Evolutionary conservation across 495 filamentous ascomycete species (phyloP).

Genomic region (Aspergillus sparsus): DNA sequence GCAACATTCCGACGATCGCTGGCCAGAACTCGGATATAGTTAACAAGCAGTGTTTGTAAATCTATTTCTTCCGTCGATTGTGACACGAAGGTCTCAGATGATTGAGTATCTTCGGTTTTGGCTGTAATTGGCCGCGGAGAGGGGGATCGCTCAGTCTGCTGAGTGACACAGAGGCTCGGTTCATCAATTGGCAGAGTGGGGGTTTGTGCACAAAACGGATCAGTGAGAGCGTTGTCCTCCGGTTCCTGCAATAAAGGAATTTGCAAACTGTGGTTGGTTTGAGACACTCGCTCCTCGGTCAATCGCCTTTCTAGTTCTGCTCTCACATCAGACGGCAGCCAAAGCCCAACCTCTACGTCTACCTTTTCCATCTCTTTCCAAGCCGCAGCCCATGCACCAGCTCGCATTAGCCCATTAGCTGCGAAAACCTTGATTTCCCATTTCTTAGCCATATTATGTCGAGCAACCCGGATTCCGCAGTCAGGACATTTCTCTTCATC

Average conservation of each 20-base stretch:
- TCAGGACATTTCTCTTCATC: conserved; percentile 59
- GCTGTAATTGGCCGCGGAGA: neutral
- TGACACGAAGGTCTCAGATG: conserved; percentile 10
- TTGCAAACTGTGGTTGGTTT: conserved; percentile 16
- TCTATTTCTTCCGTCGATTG: conserved; percentile 35
- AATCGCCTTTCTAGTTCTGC: conserved; percentile 47
- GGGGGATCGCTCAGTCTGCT: conserved; percentile 2
- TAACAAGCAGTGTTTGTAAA: conserved; percentile 62
- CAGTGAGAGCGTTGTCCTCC: conserved; percentile 1
- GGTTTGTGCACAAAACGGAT: neutral
- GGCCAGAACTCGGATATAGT: conserved; percentile 67
- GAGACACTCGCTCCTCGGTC: conserved; percentile 26
- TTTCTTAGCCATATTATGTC: conserved; percentile 50
- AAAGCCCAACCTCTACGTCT: conserved; percentile 85
- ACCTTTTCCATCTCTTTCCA: conserved; percentile 98
- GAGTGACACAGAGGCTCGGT: neutral
- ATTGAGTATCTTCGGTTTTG: conserved; percentile 6
- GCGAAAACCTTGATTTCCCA: conserved; percentile 91
- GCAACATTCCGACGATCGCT: conserved; percentile 71
- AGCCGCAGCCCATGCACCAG: conserved; percentile 87
- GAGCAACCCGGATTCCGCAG: conserved; percentile 57
- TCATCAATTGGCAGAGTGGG: conserved; percentile 1
- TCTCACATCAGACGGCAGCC: conserved; percentile 57
- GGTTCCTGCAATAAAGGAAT: conserved; percentile 24
- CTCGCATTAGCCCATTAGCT: conserved; percentile 88